Evolutionary conservation across 1,139 yeast genomes (phyloP).

Genomic region (Suhomyces panamericanus): DNA sequence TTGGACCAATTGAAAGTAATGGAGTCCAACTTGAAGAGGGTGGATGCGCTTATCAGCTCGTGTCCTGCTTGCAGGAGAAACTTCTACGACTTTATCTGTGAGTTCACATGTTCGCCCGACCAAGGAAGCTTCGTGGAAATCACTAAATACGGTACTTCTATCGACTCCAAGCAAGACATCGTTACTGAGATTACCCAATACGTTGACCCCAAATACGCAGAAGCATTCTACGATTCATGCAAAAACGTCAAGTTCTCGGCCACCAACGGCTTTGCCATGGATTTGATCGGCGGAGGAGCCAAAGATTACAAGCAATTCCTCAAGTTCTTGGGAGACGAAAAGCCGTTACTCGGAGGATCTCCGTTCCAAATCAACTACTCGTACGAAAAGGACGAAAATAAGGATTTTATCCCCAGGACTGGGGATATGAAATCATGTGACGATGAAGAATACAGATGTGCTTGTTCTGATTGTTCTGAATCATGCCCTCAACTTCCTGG

Average conservation of each 20-base stretch:
- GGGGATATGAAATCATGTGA: slow-evolving; percentile 56
- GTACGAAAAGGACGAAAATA: slow-evolving; percentile 35
- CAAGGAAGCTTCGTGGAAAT: slow-evolving; percentile 77
- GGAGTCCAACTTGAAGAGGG: slow-evolving; percentile 61
- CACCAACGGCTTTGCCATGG: slow-evolving; percentile 96
- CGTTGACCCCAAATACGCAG: slow-evolving; percentile 61
- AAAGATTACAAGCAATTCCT: slow-evolving; percentile 67
- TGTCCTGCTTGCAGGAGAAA: slow-evolving; percentile 94
- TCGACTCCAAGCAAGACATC: slow-evolving; percentile 52
- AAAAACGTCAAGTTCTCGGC: slow-evolving; percentile 89
- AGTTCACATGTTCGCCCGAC: slow-evolving; percentile 86
- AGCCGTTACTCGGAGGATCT: slow-evolving; percentile 90
- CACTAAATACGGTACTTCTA: slow-evolving; percentile 53
- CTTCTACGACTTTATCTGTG: slow-evolving; percentile 82
- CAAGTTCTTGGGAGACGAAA: slow-evolving; percentile 90
- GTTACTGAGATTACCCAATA: slow-evolving; percentile 72
- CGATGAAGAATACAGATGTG: slow-evolving; percentile 68
- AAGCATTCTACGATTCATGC: slow-evolving; percentile 75
- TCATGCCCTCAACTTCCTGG: slow-evolving; percentile 71
- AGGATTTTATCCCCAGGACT: slow-evolving; percentile 26
- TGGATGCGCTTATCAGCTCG: slow-evolving; percentile 77
- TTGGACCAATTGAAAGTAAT: slow-evolving; percentile 35
- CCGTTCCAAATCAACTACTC: slow-evolving; percentile 89
- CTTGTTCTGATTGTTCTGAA: slow-evolving; percentile 85
- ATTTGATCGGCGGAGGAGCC: slow-evolving; percentile 95